Base-by-base conservation (phyloP, 495 filamentous ascomycete species). In the Penicillium lagena region DNA sequence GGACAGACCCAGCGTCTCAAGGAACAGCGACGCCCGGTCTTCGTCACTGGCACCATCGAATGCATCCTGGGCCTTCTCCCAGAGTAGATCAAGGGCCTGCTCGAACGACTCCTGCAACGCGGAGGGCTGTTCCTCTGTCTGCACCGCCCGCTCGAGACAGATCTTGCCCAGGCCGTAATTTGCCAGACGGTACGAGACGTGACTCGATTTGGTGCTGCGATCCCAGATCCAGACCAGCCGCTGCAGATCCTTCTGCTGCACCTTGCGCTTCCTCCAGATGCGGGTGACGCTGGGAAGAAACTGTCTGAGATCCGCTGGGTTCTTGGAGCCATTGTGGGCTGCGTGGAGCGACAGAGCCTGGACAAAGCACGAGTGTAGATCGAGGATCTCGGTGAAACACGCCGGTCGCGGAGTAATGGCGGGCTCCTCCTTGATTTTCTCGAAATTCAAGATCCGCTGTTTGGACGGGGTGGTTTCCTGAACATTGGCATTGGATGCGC, bases 231-330 rank as follows among this genome's bases (percentile, higher is more conserved):
- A 69, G 7, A 75, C 30, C 7, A 75, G 33, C 29, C 67, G 63
- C 43, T 73, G 71, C 41, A 75, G 11, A 46, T 75, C 71, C 44
- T 67, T 67, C 4, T 55, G 46, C 30, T 63, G 55, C 27, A 75
- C 71, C 51, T 72, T 72, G 39, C 71, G 60, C 47, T 72, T 73
- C 51, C 67, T 71, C 71, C 71, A 75, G 12, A 75, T 56, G 13
- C 67, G 59, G 32, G 62, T 60, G 7, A 71, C 55, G 27, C 58
- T 70, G 31, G 53, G 58, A 11, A 72, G 55, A 28, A 75, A 63
- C 36, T 71, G 65, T 41, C 60, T 47, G 32, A 73, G 40, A 30
- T 75, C 71, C 10, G 67, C 68, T 0, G 71, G 63, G 9, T 62
- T 46, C 11, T 45, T 44, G 3, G 54, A 38, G 12, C 70, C 68